A percentile compares a stretch with the other conserved stretches of the same genome.
These are phyloP conservation scores for Panus rudis DNA, from an alignment of 768 basidiomycete genomes.

Conservation along the genomic window DNA sequence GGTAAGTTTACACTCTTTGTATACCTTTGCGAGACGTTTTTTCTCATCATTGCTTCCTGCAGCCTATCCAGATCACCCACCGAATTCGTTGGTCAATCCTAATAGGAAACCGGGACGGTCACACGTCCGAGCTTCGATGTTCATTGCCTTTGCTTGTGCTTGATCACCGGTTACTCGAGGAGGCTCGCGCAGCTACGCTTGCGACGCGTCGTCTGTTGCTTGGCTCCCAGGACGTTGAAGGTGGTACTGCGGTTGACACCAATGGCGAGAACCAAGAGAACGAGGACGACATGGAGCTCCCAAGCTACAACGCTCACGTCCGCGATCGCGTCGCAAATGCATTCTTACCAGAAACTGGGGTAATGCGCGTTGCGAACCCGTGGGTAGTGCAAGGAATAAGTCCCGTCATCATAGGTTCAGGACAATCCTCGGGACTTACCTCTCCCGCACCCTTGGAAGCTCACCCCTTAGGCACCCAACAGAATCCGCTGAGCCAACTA, in stretches of 20 bases:
- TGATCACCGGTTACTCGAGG: conserved; percentile 62
- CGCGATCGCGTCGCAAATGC: conserved; percentile 83
- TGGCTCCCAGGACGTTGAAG: conserved; percentile 28
- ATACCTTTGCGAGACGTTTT: not conserved
- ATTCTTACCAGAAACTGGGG: conserved; percentile 58
- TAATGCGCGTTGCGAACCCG: conserved; percentile 57
- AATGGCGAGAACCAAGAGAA: conserved; percentile 27
- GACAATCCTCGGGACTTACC: conserved; percentile 15
- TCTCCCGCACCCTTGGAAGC: conserved; percentile 16
- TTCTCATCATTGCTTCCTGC: not conserved
- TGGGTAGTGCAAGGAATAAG: conserved; percentile 43
- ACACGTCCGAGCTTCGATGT: conserved; percentile 91
- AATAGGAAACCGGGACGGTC: conserved; percentile 83
- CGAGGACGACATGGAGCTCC: conserved; percentile 68
- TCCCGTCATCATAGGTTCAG: conserved; percentile 23
- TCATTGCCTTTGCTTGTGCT: conserved; percentile 86
- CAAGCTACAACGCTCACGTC: conserved; percentile 85
- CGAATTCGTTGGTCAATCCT: conserved; percentile 76
- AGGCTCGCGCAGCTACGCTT: conserved; percentile 68
- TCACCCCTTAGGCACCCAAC: conserved; percentile 5
- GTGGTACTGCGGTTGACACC: conserved; percentile 17
- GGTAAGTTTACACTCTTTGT: conserved; percentile 9
- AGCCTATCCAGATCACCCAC: conserved; percentile 68
- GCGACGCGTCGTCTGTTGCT: conserved; percentile 70
- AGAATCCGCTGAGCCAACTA: conserved; percentile 16